Percentiles rank a stretch among this genome's conserved stretches.
Evolutionary conservation across 805 yeast species (phyloP).

Genomic region (Candida dajiaensis): DNA sequence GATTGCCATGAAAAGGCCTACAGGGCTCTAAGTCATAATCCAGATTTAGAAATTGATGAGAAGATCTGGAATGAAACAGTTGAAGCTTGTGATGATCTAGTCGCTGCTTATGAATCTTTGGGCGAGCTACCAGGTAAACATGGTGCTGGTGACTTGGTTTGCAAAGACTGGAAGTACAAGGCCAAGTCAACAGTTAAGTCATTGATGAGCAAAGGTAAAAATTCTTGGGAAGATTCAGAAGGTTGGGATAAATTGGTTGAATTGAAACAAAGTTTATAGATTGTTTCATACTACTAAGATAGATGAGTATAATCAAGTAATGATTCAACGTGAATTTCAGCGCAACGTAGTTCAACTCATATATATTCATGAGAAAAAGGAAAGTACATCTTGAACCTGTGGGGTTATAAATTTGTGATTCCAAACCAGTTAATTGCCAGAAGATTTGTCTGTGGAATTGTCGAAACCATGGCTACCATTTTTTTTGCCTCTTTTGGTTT

Average conservation of each 20-base stretch:
- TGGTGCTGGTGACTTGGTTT: conserved; percentile 78
- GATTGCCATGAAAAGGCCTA: conserved; percentile 84
- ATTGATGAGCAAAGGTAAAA: conserved; percentile 71
- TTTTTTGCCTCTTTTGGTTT: neutral
- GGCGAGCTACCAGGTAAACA: conserved; percentile 82
- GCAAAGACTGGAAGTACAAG: conserved; percentile 89
- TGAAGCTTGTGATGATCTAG: conserved; percentile 69
- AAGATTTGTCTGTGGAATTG: neutral
- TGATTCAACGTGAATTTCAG: neutral
- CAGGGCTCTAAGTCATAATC: conserved; percentile 59
- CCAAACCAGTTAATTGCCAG: too few relatives aligned
- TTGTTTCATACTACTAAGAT: neutral
- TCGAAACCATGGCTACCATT: neutral
- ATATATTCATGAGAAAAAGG: too few relatives aligned
- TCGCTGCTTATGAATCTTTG: conserved; percentile 78
- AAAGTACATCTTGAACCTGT: too few relatives aligned
- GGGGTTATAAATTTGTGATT: too few relatives aligned
- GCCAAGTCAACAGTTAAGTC: conserved; percentile 67
- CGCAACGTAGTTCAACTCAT: neutral
- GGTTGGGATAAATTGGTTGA: conserved; percentile 66
- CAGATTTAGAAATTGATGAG: conserved; percentile 59
- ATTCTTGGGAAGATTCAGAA: conserved; percentile 71
- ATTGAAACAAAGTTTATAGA: conserved; percentile 18
- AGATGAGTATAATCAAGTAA: neutral
- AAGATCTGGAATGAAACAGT: conserved; percentile 71